phyloP scores from a whole-genome alignment of 148 eudicot genomes.

The Pouteria glomerata region DNA sequence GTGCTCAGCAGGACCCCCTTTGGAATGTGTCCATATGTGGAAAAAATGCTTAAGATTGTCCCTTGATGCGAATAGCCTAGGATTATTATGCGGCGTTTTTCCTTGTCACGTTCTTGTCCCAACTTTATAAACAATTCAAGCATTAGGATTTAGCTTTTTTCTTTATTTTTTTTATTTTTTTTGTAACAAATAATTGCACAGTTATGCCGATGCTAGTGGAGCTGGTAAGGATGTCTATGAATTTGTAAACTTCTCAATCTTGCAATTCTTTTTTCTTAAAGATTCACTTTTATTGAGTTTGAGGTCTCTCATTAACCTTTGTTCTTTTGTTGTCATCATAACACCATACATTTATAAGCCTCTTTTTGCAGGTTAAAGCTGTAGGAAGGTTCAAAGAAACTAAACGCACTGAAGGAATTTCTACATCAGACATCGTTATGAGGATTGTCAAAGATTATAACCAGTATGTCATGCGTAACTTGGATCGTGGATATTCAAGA shows the following conservation, averaged over 20 bases:
- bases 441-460: slow-evolving; percentile 74
- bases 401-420: slow-evolving; percentile 63
- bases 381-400: slow-evolving; percentile 68
- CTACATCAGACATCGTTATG: slow-evolving; percentile 76
- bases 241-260: slow-evolving; percentile 54
- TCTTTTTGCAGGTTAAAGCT: slow-evolving; percentile 55
- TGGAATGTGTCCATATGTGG: too few relatives aligned
- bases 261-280: too few relatives aligned
- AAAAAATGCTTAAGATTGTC: too few relatives aligned
- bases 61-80: too few relatives aligned
- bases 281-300: slow-evolving; percentile 2
- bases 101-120: too few relatives aligned
- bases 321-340: background rate
- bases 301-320: background rate
- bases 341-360: too few relatives aligned
- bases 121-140: too few relatives aligned
- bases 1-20: too few relatives aligned
- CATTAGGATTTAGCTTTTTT: too few relatives aligned
- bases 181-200: slow-evolving; percentile 20
- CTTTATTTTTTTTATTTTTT: slow-evolving; percentile 13
- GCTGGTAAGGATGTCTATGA: slow-evolving; percentile 78
- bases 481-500: slow-evolving; percentile 78
- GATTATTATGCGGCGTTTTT: too few relatives aligned
- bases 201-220: slow-evolving; percentile 79
- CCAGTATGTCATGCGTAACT: slow-evolving; percentile 73